Evolutionary conservation across 352 stramenopile genomes (phyloP), one percentile per base, ranked within the genome.

Genomic region (Pilasporangium apinafurcum): DNA sequence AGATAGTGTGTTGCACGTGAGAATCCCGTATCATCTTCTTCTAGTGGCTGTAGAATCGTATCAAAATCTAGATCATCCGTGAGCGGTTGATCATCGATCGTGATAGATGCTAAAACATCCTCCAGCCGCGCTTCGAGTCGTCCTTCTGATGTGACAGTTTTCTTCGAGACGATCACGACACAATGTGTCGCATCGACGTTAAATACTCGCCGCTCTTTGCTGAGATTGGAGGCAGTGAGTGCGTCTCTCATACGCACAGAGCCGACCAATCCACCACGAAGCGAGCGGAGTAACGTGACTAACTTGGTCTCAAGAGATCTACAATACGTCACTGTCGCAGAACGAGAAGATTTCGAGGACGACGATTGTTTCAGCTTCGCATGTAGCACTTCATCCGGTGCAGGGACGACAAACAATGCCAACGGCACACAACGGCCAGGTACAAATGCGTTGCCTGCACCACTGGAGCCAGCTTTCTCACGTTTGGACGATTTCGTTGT

Each of bases 161-260:
- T 43, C 33, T 50, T 48, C 0, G 74, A 82, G 8, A 90, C 55
- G 14, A 90, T 59, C 8, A 83, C 69, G 0, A 83, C 77, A 33
- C 69, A 77, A 48, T 90, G 77, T 5, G 74, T 53, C n/a, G 72
- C 67, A 25, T 90, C 77, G 22, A 85, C 44, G 18, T 82, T 79
- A 34, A 84, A 86, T 22, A 85, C 34, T 1, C 77, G 72, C 0
- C 74, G 62, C 37, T 90, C 77, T 40, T 87, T 90, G 51, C 59
- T 71, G 28, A 85, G 22, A 24, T 80, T 83, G 0, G 69, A 48
- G 10, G 59, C 46, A 14, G 59, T 70, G 4, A 90, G 40, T 12
- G 62, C 61, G 21, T 90, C 77, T 13, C 74, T 61, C 44, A 82
- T 72, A 2, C 77, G 59, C 8, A 80, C 42, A 2, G 65, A 71